These are phyloP conservation scores for Phytophthora sojae DNA, from an alignment of 352 stramenopile species.

Conservation along the genomic window DNA sequence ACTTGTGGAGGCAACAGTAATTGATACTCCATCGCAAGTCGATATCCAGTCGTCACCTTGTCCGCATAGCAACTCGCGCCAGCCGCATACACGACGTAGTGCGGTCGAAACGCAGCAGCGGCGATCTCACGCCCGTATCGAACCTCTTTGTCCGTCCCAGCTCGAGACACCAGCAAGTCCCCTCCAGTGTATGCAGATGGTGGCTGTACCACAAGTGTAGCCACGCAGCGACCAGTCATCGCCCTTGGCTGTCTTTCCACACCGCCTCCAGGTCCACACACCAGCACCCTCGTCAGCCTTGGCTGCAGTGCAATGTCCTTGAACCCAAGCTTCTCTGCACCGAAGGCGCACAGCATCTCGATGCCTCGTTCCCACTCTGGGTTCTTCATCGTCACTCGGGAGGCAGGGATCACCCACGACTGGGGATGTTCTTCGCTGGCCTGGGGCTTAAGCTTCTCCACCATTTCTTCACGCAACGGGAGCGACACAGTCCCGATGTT, in stretches of 20 bases:
- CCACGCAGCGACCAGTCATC: not conserved
- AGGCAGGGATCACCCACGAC: slow-evolving; percentile 7
- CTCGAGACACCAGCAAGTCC: not conserved
- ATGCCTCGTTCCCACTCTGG: slow-evolving; percentile 16
- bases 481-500: slow-evolving; percentile 17
- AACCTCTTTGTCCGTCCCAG: not conserved
- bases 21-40: slow-evolving; percentile 5
- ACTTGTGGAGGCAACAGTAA: slow-evolving; percentile 1
- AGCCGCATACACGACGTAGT: slow-evolving; percentile 15
- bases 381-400: slow-evolving; percentile 19
- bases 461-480: slow-evolving; percentile 12
- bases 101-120: slow-evolving; percentile 7
- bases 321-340: slow-evolving; percentile 11
- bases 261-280: slow-evolving; percentile 9
- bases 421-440: not conserved
- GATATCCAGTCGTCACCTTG: slow-evolving; percentile 14
- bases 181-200: slow-evolving; percentile 16
- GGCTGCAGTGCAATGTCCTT: slow-evolving; percentile 5
- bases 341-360: slow-evolving; percentile 1
- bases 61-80: slow-evolving; percentile 7
- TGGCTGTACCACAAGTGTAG: slow-evolving; percentile 15
- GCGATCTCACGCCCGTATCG: slow-evolving; percentile 3
- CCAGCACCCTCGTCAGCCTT: slow-evolving; percentile 10
- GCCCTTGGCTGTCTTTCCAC: not conserved
- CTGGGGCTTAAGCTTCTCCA: slow-evolving; percentile 1